These are phyloP conservation scores for Oenanthe sinensis DNA, from an alignment of 129 eudicot species.

Conservation along the genomic window DNA sequence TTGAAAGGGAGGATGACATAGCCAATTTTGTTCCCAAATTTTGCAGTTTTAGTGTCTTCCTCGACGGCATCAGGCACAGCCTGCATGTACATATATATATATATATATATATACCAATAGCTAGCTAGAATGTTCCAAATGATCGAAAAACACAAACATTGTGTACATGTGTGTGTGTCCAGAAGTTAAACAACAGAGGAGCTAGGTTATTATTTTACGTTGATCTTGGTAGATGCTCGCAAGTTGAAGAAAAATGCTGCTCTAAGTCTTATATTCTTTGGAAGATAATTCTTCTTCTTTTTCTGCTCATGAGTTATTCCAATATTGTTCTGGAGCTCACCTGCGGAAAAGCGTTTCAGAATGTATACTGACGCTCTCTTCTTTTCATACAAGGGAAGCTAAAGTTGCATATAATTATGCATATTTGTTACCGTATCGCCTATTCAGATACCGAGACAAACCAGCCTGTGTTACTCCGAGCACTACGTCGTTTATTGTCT, in stretches of 20 bases:
- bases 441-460: not conserved
- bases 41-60: not conserved
- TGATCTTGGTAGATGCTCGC: not conserved
- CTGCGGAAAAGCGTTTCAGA: not conserved
- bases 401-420: not conserved
- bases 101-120: not conserved
- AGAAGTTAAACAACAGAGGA: not conserved
- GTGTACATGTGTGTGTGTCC: not conserved
- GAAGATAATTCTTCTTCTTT: not conserved
- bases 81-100: not conserved
- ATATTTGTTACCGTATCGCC: not conserved
- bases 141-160: not conserved
- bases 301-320: not conserved
- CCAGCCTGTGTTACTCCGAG: constrained; percentile 1
- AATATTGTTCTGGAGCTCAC: not conserved
- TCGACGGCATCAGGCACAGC: not conserved
- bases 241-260: constrained; percentile 1
- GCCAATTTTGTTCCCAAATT: not conserved
- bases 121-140: not conserved
- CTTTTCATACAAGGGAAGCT: not conserved
- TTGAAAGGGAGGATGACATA: not conserved
- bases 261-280: not conserved
- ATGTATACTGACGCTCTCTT: not conserved
- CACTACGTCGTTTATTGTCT: not conserved
- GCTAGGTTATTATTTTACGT: not conserved